These are phyloP conservation scores for Lactifluus hygrophoroides DNA, from an alignment of 768 basidiomycete genomes.

Conservation along the genomic window DNA sequence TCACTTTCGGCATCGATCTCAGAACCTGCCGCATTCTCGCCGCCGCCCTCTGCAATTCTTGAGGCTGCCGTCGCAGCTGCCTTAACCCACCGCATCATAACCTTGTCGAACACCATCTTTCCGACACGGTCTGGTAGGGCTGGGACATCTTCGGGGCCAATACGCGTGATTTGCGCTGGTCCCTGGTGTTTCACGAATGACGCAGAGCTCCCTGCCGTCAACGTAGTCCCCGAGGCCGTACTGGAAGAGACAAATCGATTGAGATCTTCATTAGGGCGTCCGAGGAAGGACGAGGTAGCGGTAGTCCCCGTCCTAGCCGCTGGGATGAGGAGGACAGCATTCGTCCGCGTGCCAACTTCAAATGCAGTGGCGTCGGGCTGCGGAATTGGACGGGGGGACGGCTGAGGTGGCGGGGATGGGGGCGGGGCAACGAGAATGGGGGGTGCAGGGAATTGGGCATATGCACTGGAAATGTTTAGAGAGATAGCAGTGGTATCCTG, in stretches of 20 bases:
- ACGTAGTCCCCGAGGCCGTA: constrained; percentile 67
- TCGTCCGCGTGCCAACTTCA: neutral
- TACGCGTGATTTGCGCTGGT: constrained; percentile 69
- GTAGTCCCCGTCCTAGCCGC: constrained; percentile 28
- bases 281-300: constrained; percentile 44
- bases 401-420: constrained; percentile 21
- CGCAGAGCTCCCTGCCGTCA: constrained; percentile 61
- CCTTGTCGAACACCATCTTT: constrained; percentile 80
- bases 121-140: constrained; percentile 71
- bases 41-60: constrained; percentile 22
- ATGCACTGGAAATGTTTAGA: constrained; percentile 27
- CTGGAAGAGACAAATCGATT: constrained; percentile 88
- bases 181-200: constrained; percentile 83
- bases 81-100: constrained; percentile 81
- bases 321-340: constrained; percentile 15
- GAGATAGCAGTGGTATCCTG: constrained; percentile 39
- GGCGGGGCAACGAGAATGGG: constrained; percentile 21
- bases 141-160: constrained; percentile 71
- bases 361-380: neutral
- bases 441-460: constrained; percentile 26
- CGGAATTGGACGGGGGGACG: constrained; percentile 11
- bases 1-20: constrained; percentile 51
- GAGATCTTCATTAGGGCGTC: constrained; percentile 57
- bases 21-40: constrained; percentile 27
- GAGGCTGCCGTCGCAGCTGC: constrained; percentile 34